Percentiles rank a stretch among this genome's conserved stretches.
phyloP scores from a whole-genome alignment of 345 rosid genomes.

The Chamaenerion angustifolium region DNA sequence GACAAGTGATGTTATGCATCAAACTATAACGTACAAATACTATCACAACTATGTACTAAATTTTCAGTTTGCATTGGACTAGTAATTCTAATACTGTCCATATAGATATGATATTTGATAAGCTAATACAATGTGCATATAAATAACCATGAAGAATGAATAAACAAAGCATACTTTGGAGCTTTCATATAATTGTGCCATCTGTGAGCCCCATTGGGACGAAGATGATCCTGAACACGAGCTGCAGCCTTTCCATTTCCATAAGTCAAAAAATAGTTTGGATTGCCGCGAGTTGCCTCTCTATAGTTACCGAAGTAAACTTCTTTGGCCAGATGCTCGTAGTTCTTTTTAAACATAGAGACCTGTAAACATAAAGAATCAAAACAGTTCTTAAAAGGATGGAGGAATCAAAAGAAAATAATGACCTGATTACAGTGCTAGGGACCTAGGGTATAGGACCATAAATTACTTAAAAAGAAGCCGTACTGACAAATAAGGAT shows the following conservation, averaged over 20 bases:
- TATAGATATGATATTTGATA: too few species aligned
- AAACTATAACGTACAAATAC: too few species aligned
- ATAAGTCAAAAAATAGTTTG: constrained; percentile 81
- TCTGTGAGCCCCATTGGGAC: constrained; percentile 97
- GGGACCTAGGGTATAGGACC: too few species aligned
- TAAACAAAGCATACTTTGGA: constrained; percentile 32
- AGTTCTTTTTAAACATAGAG: constrained; percentile 91
- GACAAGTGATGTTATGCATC: neutral
- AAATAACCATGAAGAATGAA: neutral
- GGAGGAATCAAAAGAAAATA: too few species aligned
- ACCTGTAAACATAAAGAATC: constrained; percentile 29
- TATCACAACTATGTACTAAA: too few species aligned
- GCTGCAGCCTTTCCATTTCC: constrained; percentile 99
- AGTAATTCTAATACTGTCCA: too few species aligned
- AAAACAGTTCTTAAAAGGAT: neutral
- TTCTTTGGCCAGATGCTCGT: constrained; percentile 80
- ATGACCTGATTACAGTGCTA: too few species aligned
- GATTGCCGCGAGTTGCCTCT: constrained; percentile 81
- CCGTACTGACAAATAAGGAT: too few species aligned
- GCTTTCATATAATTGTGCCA: constrained; percentile 88
- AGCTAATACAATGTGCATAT: neutral
- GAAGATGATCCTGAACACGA: constrained; percentile 80
- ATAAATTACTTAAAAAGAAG: too few species aligned
- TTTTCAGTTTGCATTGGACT: too few species aligned
- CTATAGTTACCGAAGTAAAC: constrained; percentile 75